phyloP scores from a whole-genome alignment of 805 yeast species.

The Ogataea pilisensis region DNA sequence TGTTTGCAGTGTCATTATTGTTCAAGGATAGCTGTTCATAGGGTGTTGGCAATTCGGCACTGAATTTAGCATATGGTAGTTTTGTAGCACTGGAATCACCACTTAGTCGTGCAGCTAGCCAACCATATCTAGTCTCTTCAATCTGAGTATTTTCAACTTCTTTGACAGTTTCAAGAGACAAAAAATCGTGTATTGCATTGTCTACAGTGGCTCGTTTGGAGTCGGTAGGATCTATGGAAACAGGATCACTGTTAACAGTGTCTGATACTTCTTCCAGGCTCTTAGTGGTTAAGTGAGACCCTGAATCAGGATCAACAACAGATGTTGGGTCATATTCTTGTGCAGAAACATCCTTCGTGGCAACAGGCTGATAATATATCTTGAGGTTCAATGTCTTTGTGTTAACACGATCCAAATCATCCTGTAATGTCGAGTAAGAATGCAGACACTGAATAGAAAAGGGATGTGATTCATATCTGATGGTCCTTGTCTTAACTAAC shows the following conservation, averaged over 20 bases:
- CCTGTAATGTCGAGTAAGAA: constrained; percentile 6
- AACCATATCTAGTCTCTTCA: constrained; percentile 6
- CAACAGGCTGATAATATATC: constrained; percentile 4
- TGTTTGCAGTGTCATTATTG: constrained; percentile 6
- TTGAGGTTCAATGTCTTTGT: constrained; percentile 7
- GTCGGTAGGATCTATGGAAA: background rate
- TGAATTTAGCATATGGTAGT: constrained; percentile 19
- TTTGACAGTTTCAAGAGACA: background rate
- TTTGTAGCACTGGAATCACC: background rate
- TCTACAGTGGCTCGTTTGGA: background rate
- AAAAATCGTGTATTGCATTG: background rate
- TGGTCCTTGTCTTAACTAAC: background rate
- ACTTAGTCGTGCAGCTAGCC: constrained; percentile 1
- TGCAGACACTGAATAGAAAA: background rate
- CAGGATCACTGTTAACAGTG: background rate
- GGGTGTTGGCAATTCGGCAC: constrained; percentile 15
- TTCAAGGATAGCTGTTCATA: constrained; percentile 13
- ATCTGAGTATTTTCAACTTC: no score
- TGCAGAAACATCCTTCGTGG: no score
- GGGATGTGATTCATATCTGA: background rate
- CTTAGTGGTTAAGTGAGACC: no score
- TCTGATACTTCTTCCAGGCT: no score
- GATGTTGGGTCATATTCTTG: no score
- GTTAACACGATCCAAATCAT: constrained; percentile 11
- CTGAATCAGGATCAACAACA: no score